These are phyloP conservation scores for Fonsecaea multimorphosa DNA, from an alignment of 2,329 filamentous ascomycete genomes.

Conservation along the genomic window DNA sequence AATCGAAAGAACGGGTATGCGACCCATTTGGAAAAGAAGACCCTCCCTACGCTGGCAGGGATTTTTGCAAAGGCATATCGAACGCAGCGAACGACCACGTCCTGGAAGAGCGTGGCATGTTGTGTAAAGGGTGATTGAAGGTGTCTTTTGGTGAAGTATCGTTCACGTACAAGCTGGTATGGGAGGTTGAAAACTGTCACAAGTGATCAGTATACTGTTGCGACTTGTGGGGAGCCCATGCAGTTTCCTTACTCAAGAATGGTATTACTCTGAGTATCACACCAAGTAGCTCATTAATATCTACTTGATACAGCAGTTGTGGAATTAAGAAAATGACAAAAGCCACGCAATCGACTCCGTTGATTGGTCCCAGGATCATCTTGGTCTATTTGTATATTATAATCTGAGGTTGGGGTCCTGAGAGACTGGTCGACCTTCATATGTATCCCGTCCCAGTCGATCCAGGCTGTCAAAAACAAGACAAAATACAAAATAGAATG, in stretches of 20 bases:
- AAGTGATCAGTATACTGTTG: constrained; percentile 3
- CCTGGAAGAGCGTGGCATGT: constrained; percentile 74
- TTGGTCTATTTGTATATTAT: background rate
- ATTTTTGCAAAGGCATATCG: constrained; percentile 77
- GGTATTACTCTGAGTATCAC: constrained; percentile 67
- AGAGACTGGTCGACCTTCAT: background rate
- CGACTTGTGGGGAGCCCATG: background rate
- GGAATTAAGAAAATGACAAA: constrained; percentile 74
- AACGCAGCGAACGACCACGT: constrained; percentile 77
- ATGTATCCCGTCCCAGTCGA: background rate
- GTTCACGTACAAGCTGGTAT: constrained; percentile 62
- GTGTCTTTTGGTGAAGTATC: constrained; percentile 56
- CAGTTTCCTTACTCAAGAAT: constrained; percentile 67
- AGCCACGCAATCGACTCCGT: constrained; percentile 74
- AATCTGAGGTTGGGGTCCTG: background rate
- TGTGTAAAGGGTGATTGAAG: constrained; percentile 68
- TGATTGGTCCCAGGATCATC: constrained; percentile 78
- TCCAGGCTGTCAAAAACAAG: background rate
- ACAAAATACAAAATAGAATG: background rate
- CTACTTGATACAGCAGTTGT: constrained; percentile 72
- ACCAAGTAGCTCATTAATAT: constrained; percentile 63
- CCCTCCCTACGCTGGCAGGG: constrained; percentile 69
- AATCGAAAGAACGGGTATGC: constrained; percentile 76
- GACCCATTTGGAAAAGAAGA: constrained; percentile 79
- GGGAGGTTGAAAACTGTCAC: constrained; percentile 59